These are phyloP conservation scores for Taiozyma onychis DNA, from an alignment of 1,139 yeast species.

Conservation along the genomic window DNA sequence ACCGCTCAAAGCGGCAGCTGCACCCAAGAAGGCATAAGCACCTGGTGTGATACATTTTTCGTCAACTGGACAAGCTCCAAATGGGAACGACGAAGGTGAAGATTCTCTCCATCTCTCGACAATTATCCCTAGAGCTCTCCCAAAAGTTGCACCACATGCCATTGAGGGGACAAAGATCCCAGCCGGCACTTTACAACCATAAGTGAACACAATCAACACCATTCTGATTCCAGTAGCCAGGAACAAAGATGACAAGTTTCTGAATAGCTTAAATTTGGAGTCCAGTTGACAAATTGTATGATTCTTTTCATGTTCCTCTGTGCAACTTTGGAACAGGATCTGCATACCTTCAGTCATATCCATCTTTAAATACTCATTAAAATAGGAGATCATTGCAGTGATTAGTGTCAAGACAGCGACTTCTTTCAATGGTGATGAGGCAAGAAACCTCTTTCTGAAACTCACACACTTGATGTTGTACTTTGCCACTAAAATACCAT, in stretches of 20 bases:
- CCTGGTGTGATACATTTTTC: conserved; percentile 79
- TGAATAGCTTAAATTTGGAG: conserved; percentile 26
- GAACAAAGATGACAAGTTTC: conserved; percentile 39
- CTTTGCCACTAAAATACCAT: conserved; percentile 78
- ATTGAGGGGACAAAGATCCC: conserved; percentile 68
- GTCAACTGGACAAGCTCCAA: conserved; percentile 35
- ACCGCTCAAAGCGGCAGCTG: conserved; percentile 93
- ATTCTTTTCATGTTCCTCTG: conserved; percentile 28
- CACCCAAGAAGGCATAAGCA: conserved; percentile 94
- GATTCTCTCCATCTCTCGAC: conserved; percentile 51
- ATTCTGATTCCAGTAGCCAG: conserved; percentile 73
- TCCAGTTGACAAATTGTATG: conserved; percentile 44
- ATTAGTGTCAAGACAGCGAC: conserved; percentile 60
- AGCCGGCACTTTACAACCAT: conserved; percentile 62
- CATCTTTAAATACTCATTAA: conserved; percentile 69
- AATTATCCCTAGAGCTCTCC: conserved; percentile 70
- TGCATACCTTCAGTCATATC: conserved; percentile 98
- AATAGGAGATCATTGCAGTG: conserved; percentile 76
- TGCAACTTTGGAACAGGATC: conserved; percentile 78
- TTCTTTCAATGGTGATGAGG: conserved; percentile 57
- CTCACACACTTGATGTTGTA: conserved; percentile 74
- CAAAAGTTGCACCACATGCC: conserved; percentile 65
- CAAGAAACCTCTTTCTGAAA: conserved; percentile 66
- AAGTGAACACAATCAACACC: conserved; percentile 70
- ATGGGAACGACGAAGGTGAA: conserved; percentile 40